These are phyloP conservation scores for Trypethelium eluteriae DNA, from an alignment of 495 filamentous ascomycete species.

Conservation along the genomic window DNA sequence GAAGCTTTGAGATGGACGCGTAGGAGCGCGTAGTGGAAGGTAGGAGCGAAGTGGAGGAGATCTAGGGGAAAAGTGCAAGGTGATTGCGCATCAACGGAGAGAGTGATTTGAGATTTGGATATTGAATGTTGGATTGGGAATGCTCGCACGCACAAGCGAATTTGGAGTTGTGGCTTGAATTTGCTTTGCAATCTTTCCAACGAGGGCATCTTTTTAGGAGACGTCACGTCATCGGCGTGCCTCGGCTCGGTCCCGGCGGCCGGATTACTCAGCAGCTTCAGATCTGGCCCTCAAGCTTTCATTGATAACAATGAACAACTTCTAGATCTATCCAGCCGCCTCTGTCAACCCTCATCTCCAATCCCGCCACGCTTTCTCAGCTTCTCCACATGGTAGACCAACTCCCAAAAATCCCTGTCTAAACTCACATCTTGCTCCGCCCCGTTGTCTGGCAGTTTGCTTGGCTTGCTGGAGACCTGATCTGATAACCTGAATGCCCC, in stretches of 20 bases:
- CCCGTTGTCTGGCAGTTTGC: constrained; percentile 29
- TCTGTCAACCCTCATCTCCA: neutral
- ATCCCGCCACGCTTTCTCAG: constrained; percentile 58
- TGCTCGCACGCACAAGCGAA: neutral
- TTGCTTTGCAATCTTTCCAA: neutral
- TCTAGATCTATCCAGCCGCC: neutral
- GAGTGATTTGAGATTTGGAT: neutral
- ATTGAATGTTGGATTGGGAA: neutral
- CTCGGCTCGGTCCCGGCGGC: neutral
- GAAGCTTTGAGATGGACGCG: neutral
- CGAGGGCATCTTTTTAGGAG: neutral
- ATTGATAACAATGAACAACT: neutral
- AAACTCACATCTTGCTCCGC: constrained; percentile 16
- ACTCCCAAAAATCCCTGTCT: constrained; percentile 43
- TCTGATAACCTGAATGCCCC: constrained; percentile 18
- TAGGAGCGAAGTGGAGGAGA: neutral
- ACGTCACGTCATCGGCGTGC: constrained; percentile 3
- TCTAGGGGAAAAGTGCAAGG: too few species aligned
- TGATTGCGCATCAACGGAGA: neutral
- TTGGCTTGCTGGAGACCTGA: constrained; percentile 26
- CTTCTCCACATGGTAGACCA: constrained; percentile 62
- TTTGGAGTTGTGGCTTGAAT: constrained; percentile 1
- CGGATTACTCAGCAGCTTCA: constrained; percentile 6
- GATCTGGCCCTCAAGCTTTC: neutral
- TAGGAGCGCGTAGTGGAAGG: neutral